These are phyloP conservation scores for Tetrahymena thermophila DNA, from an alignment of 73 alveolate species.

Conservation along the genomic window DNA sequence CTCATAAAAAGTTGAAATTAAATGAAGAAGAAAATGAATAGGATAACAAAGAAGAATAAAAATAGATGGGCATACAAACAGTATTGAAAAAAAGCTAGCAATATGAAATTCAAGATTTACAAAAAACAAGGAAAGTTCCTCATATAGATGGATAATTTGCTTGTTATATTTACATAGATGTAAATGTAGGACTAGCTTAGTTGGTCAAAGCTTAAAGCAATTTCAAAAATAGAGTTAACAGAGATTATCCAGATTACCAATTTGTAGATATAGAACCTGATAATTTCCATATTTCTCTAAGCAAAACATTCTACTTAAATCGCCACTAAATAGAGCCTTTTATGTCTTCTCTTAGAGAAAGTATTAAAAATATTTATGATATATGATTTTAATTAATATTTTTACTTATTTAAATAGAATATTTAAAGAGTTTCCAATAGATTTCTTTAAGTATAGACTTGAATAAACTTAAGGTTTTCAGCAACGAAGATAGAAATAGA, in stretches of 20 bases:
- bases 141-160: background rate
- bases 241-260: background rate
- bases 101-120: background rate
- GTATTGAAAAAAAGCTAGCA: background rate
- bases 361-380: background rate
- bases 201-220: background rate
- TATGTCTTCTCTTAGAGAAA: background rate
- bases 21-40: background rate
- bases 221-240: background rate
- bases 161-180: background rate
- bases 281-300: background rate
- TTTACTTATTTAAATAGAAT: background rate
- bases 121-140: background rate
- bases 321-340: background rate
- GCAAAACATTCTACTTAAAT: background rate
- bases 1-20: background rate
- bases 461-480: background rate
- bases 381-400: background rate
- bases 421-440: background rate
- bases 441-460: background rate
- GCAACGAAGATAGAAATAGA: background rate
- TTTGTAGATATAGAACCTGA: background rate
- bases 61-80: background rate
- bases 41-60: background rate
- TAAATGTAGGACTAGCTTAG: background rate